Evolutionary conservation across 1,284 basidiomycete species (phyloP).

Genomic region (Lentinus polychrous): DNA sequence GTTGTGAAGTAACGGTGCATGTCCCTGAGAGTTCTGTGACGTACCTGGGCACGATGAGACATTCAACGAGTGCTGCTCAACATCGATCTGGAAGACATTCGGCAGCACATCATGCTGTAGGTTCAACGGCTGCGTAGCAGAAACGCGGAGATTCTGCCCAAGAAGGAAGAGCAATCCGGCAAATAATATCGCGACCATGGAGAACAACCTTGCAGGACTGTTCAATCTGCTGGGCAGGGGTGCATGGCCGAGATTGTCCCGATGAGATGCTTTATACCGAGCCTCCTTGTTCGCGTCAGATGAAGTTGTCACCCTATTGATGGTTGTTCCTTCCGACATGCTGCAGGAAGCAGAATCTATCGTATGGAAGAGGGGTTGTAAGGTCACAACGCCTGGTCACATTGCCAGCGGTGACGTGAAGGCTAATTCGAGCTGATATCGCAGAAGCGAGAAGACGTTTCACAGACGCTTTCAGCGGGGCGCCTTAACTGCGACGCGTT

Average conservation of each 20-base stretch:
- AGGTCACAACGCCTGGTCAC: not conserved
- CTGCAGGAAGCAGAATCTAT: not conserved
- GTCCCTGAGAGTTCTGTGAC: not conserved
- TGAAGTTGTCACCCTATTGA: not conserved
- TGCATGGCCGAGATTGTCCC: constrained; percentile 5
- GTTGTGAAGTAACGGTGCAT: not conserved
- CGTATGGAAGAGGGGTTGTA: not conserved
- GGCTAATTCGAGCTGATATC: not conserved
- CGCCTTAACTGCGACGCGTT: not conserved
- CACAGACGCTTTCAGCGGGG: too few relatives aligned
- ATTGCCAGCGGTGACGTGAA: not conserved
- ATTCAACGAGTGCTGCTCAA: constrained; percentile 4
- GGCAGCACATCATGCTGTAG: not conserved
- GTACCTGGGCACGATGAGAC: constrained; percentile 11
- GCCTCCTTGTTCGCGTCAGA: not conserved
- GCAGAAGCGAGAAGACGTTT: not conserved
- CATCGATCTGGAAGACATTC: too few relatives aligned
- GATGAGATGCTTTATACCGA: not conserved
- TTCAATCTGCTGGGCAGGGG: not conserved
- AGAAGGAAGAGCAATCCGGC: constrained; percentile 1
- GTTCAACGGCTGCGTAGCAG: not conserved
- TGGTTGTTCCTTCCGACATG: not conserved
- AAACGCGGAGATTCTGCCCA: not conserved
- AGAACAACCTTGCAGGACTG: not conserved
- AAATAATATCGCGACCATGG: constrained; percentile 5